Evolutionary conservation across 345 rosid species (phyloP).

Genomic region (Brassica cretica): DNA sequence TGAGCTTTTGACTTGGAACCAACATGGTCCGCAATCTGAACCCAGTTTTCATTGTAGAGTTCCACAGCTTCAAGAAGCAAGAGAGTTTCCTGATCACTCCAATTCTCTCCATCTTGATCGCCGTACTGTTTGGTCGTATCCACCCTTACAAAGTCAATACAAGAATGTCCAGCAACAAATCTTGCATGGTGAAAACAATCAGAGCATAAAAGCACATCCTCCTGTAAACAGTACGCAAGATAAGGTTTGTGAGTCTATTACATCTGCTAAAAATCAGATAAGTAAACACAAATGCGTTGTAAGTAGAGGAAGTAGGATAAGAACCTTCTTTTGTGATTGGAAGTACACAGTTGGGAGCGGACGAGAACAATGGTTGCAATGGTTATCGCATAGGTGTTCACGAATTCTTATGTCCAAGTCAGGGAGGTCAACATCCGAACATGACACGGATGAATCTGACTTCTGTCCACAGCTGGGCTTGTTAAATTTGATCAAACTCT

Average conservation of each 20-base stretch:
- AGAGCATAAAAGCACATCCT: slow-evolving; percentile 66
- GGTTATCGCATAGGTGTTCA: slow-evolving; percentile 77
- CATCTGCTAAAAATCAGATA: slow-evolving; percentile 9
- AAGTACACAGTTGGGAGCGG: slow-evolving; percentile 62
- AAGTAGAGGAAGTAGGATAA: slow-evolving; percentile 19
- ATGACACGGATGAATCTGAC: slow-evolving; percentile 59
- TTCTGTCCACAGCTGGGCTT: slow-evolving; percentile 87
- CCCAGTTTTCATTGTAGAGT: slow-evolving; percentile 80
- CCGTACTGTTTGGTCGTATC: slow-evolving; percentile 69
- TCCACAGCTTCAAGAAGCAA: slow-evolving; percentile 94
- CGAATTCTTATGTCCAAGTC: slow-evolving; percentile 92
- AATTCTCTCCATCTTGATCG: slow-evolving; percentile 80
- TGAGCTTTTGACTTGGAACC: slow-evolving; percentile 96
- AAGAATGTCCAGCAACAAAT: slow-evolving; percentile 82
- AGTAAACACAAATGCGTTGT: slow-evolving; percentile 12
- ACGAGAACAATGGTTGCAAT: slow-evolving; percentile 75
- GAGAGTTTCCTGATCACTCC: slow-evolving; percentile 92
- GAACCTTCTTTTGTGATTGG: slow-evolving; percentile 94
- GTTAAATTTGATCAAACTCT: slow-evolving; percentile 96
- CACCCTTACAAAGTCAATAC: slow-evolving; percentile 73
- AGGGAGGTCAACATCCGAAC: slow-evolving; percentile 50
- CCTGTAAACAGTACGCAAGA: slow-evolving; percentile 48
- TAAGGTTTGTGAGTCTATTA: not conserved
- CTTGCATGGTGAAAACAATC: slow-evolving; percentile 88
- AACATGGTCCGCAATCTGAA: slow-evolving; percentile 90